These are phyloP conservation scores for Metschnikowia chrysomelidarum DNA, from an alignment of 805 yeast genomes.

Conservation along the genomic window DNA sequence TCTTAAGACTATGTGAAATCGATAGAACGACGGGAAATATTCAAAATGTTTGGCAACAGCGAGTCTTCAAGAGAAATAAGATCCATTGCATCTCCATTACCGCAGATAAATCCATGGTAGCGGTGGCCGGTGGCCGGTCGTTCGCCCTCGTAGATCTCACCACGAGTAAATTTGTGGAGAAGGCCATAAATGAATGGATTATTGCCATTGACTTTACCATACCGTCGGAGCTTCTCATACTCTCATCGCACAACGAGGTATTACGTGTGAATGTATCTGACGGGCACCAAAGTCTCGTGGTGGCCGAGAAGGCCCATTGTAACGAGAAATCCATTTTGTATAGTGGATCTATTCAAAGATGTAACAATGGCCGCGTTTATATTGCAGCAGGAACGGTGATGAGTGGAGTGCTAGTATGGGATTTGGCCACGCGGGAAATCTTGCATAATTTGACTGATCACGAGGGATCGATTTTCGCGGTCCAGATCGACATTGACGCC, in stretches of 20 bases:
- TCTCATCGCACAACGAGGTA: conserved; percentile 80
- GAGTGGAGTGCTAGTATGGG: conserved; percentile 85
- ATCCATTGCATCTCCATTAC: conserved; percentile 69
- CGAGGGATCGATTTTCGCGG: conserved; percentile 90
- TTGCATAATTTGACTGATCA: conserved; percentile 66
- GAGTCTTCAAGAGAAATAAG: conserved; percentile 68
- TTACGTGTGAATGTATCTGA: conserved; percentile 33
- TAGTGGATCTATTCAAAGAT: conserved; percentile 70
- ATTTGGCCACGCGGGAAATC: conserved; percentile 40
- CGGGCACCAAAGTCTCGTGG: conserved; percentile 12
- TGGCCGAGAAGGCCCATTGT: conserved; percentile 41
- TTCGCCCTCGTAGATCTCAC: conserved; percentile 40
- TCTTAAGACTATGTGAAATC: conserved; percentile 53
- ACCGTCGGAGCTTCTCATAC: conserved; percentile 38
- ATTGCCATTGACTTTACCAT: conserved; percentile 52
- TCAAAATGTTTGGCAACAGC: conserved; percentile 34
- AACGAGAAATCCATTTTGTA: conserved; percentile 81
- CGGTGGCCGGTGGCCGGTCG: conserved; percentile 72
- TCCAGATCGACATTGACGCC: conserved; percentile 57
- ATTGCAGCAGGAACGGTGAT: conserved; percentile 93
- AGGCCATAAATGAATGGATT: conserved; percentile 77
- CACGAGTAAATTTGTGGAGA: conserved; percentile 33
- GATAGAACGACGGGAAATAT: conserved; percentile 22
- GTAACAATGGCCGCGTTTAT: conserved; percentile 40
- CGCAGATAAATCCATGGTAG: conserved; percentile 29